phyloP scores from a whole-genome alignment of 2,329 filamentous ascomycete genomes.

The Penicillium sp. region DNA sequence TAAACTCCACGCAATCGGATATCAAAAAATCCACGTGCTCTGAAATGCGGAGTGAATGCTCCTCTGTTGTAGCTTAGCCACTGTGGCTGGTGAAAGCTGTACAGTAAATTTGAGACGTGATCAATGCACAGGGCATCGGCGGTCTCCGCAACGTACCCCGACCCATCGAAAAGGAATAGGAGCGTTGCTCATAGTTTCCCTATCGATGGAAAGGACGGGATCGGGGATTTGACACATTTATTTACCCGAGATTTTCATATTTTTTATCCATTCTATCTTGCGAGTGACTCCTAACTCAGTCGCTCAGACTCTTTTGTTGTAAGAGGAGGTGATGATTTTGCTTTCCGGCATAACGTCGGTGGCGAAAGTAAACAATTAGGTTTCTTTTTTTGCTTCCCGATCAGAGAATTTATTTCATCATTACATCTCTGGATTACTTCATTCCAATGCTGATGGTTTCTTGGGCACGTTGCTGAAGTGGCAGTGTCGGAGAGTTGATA shows the following conservation, averaged over 20 bases:
- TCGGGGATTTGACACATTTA: constrained; percentile 3
- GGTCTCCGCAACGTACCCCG: constrained; percentile 15
- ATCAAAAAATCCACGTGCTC: neutral
- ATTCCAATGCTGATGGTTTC: neutral
- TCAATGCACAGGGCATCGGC: constrained; percentile 13
- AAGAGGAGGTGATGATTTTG: neutral
- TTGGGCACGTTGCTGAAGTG: neutral
- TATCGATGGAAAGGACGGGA: constrained; percentile 5
- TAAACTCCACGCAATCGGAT: neutral
- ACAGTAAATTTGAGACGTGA: neutral
- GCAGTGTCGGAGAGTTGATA: constrained; percentile 1
- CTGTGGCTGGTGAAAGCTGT: neutral
- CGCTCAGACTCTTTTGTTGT: too few species aligned
- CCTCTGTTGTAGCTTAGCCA: neutral
- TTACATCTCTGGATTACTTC: neutral
- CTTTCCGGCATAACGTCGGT: neutral
- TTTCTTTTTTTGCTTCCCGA: neutral
- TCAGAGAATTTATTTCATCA: neutral
- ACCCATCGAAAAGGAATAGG: constrained; percentile 9
- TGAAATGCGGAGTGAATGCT: neutral
- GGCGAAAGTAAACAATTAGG: neutral
- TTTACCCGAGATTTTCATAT: constrained; percentile 11
- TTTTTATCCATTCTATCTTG: neutral
- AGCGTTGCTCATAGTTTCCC: constrained; percentile 13
- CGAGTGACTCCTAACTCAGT: too few species aligned